A percentile compares a stretch with the other conserved stretches of the same genome.
phyloP scores from a whole-genome alignment of 371 early-diverging fungal species.

The Rhizopus sp. region DNA sequence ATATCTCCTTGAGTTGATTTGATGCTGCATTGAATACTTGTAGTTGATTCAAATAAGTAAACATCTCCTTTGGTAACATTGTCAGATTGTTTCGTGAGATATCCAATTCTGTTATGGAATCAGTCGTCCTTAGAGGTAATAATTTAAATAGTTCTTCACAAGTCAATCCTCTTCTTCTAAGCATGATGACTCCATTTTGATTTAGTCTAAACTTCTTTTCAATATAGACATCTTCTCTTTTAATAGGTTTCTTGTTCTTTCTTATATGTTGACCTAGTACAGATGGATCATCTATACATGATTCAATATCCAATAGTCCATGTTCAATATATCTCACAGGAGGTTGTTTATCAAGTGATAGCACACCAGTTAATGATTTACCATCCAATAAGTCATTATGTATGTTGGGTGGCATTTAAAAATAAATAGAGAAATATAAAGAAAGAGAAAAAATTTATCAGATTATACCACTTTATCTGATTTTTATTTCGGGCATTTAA shows the following conservation, averaged over 20 bases:
- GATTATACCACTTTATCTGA: neutral
- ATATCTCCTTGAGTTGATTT: constrained; percentile 50
- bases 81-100: constrained; percentile 54
- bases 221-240: constrained; percentile 27
- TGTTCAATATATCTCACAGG: constrained; percentile 1
- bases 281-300: constrained; percentile 42
- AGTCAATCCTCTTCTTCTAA: constrained; percentile 47
- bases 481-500: neutral
- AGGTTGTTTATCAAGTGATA: constrained; percentile 25
- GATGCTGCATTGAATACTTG: constrained; percentile 51
- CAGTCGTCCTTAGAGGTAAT: constrained; percentile 29
- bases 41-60: constrained; percentile 35
- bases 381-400: constrained; percentile 26
- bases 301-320: constrained; percentile 51
- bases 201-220: constrained; percentile 8
- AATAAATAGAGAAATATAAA: neutral
- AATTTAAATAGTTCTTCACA: constrained; percentile 36
- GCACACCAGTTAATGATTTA: constrained; percentile 30
- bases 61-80: constrained; percentile 36
- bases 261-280: constrained; percentile 47
- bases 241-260: neutral
- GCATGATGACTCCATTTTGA: constrained; percentile 37
- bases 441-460: neutral
- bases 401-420: constrained; percentile 9
- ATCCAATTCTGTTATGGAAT: constrained; percentile 56